Evolutionary conservation across 1,284 basidiomycete genomes (phyloP), one percentile per base, ranked within the genome.

Genomic region (Tetrapyrgos nigripes): DNA sequence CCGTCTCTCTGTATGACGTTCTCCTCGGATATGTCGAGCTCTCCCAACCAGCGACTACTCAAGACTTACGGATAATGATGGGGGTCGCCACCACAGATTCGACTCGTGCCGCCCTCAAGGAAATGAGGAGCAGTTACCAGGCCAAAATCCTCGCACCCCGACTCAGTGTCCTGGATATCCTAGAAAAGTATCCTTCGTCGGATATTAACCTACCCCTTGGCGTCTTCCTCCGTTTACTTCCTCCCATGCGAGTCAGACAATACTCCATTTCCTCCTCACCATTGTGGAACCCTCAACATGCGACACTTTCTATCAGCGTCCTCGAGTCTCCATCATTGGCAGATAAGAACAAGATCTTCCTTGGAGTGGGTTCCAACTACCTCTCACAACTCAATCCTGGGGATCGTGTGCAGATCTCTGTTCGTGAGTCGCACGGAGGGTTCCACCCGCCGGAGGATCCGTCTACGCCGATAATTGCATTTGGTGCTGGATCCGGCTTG

Each of bases 221-320:
- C 10, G 65, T 67, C 5, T 82, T 78, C 70, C 67, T 83, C 35
- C 68, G 70, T 28, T 72, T 80, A 66, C 73, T 82, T 17, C 81
- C 80, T 4, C 67, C 79, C 1, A 83, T 83, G 78, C 80, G 80
- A 27, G 73, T 81, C 54, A 71, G 82, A 19, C 78, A 82, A 67
- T 84, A 84, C 67, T 82, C 80, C 1, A 83, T 83, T 63, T 83
- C 82, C 2, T 83, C 81, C 2, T 82, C 81, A 0, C 81, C 82
- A 2, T 72, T 84, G 14, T 77, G 75, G 71, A 73, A 81, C 62
- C 71, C 81, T 3, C 61, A 70, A 21, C 73, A 73, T 50, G 80
- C 77, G 14, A 76, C 78, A 3, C 73, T 84, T 17, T 83, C 81
- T 11, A 68, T 83, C 62, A 79, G 76, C 57, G 78, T 83, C 33